Percentiles rank a stretch among this genome's conserved stretches.
Conservation (phyloP, 768 basidiomycete species). For the Hysterangium stoloniferum region DNA sequence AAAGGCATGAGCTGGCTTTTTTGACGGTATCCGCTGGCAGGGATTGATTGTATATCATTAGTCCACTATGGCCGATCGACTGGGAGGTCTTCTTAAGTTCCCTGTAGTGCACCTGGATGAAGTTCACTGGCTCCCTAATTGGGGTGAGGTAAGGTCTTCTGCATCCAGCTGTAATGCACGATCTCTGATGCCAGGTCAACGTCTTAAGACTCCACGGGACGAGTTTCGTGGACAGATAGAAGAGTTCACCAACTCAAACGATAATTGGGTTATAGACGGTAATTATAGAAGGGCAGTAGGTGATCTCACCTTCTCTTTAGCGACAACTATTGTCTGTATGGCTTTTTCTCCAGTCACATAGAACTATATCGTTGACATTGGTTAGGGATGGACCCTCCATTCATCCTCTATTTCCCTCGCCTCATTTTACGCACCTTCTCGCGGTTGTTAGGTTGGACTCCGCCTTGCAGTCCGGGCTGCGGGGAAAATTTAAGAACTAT, state of each 20-base stretch:
- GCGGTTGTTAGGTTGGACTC: conserved; percentile 30
- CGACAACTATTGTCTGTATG: conserved; percentile 5
- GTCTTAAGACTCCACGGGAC: not conserved
- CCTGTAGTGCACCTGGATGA: conserved; percentile 5
- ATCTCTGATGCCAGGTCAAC: not conserved
- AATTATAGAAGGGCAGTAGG: not conserved
- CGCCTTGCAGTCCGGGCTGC: conserved; percentile 45
- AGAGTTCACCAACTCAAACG: not conserved
- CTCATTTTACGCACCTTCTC: conserved; percentile 44
- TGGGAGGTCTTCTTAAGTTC: not conserved
- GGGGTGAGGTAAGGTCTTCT: conserved; percentile 1
- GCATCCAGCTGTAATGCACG: not conserved
- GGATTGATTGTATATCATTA: too few species aligned
- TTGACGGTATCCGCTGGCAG: not conserved
- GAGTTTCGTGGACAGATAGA: not conserved
- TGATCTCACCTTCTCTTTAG: not conserved
- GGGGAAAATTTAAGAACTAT: conserved; percentile 31
- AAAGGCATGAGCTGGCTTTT: conserved; percentile 5
- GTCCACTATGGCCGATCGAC: conserved; percentile 3
- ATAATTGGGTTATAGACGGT: conserved; percentile 10
- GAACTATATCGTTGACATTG: not conserved
- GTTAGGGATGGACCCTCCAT: conserved; percentile 67
- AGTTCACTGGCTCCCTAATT: conserved; percentile 1
- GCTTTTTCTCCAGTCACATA: not conserved
- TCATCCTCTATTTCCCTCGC: conserved; percentile 54